Conservation (phyloP, 306 rosid genomes). For the Fragaria iinumae region DNA sequence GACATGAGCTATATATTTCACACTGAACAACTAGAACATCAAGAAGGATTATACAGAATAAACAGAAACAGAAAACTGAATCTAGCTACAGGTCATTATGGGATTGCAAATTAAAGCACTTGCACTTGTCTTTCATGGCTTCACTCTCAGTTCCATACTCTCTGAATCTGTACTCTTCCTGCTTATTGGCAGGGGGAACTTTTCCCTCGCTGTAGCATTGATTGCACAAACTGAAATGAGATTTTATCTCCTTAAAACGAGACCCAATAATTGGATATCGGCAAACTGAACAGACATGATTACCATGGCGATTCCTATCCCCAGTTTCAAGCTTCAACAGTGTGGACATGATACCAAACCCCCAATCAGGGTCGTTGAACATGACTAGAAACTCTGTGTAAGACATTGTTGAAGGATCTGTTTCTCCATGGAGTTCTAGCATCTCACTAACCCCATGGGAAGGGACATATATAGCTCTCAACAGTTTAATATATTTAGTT, state of each 20-base stretch:
- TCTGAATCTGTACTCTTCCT: conserved; percentile 86
- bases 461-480: conserved; percentile 81
- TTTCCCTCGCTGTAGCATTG: conserved; percentile 99
- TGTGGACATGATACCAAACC: conserved; percentile 89
- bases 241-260: conserved; percentile 81
- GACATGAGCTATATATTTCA: conserved; percentile 58
- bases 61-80: conserved; percentile 28
- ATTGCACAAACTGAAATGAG: conserved; percentile 83
- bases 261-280: conserved; percentile 87
- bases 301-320: conserved; percentile 89
- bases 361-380: conserved; percentile 95
- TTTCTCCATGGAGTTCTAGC: conserved; percentile 72
- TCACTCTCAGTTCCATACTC: conserved; percentile 81
- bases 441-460: conserved; percentile 66
- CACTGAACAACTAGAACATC: conserved; percentile 54
- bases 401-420: conserved; percentile 65
- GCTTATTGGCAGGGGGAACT: conserved; percentile 88
- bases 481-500: conserved; percentile 55
- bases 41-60: conserved; percentile 40
- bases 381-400: conserved; percentile 76
- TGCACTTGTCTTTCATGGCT: conserved; percentile 84
- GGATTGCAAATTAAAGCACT: conserved; percentile 73
- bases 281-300: conserved; percentile 72
- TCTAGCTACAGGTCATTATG: conserved; percentile 54
- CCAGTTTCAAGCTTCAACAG: conserved; percentile 82